Evolutionary conservation across 257 asterid species (phyloP).

Genomic region (Nicotiana sylvestris): DNA sequence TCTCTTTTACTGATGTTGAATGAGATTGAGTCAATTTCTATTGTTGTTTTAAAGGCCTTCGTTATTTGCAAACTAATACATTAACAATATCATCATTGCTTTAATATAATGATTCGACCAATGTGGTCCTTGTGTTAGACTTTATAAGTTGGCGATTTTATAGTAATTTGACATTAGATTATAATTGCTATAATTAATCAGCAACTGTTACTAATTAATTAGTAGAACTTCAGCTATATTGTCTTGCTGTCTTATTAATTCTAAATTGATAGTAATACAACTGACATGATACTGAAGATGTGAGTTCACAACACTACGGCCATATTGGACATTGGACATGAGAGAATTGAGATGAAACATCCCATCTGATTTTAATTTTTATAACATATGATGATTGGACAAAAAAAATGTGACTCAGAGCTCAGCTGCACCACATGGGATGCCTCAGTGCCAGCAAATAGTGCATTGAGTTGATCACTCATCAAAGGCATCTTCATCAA

Average conservation of each 20-base stretch:
- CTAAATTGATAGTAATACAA: background rate
- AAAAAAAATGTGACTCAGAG: background rate
- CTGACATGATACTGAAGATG: background rate
- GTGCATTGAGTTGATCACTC: background rate
- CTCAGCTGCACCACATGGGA: constrained; percentile 3
- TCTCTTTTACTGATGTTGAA: background rate
- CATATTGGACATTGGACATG: background rate
- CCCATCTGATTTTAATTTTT: background rate
- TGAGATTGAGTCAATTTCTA: background rate
- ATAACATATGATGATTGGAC: background rate
- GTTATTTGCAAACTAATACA: background rate
- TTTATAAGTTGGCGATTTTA: no score
- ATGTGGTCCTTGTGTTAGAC: background rate
- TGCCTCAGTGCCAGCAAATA: background rate
- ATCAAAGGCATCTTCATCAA: background rate
- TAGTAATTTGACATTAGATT: background rate
- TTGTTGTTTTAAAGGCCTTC: background rate
- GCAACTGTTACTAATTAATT: background rate
- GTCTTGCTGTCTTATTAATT: background rate
- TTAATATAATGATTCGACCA: background rate
- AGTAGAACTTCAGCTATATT: background rate
- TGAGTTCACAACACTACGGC: background rate
- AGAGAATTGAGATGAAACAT: background rate
- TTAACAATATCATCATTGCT: background rate
- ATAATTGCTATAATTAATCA: no score